These are phyloP conservation scores for Barnettozyma californica DNA, from an alignment of 805 yeast species.

Conservation along the genomic window DNA sequence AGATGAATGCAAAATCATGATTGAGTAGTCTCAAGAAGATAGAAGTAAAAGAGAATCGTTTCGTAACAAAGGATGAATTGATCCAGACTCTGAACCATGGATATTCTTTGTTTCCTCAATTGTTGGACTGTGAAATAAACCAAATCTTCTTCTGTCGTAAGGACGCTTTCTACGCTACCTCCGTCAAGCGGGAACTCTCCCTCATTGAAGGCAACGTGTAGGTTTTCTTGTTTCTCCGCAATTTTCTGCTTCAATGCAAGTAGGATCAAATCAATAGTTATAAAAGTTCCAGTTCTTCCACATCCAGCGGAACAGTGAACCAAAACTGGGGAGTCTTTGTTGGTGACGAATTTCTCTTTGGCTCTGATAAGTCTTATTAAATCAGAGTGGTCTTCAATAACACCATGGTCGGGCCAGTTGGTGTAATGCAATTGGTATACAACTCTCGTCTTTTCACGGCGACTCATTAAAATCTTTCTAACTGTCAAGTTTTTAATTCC, in stretches of 20 bases:
- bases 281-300: slow-evolving; percentile 90
- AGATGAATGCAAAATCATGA: neutral
- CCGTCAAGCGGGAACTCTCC: neutral
- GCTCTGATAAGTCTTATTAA: slow-evolving; percentile 27
- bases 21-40: neutral
- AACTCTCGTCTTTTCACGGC: slow-evolving; percentile 29
- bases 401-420: slow-evolving; percentile 82
- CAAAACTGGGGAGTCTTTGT: slow-evolving; percentile 44
- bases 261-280: slow-evolving; percentile 48
- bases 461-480: slow-evolving; percentile 23
- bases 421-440: slow-evolving; percentile 70
- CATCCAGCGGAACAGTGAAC: slow-evolving; percentile 98
- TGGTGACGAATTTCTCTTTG: slow-evolving; percentile 24
- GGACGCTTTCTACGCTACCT: slow-evolving; percentile 12
- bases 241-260: slow-evolving; percentile 14
- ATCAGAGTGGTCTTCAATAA: slow-evolving; percentile 36
- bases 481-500: slow-evolving; percentile 30
- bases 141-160: slow-evolving; percentile 38
- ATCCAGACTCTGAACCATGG: slow-evolving; percentile 75
- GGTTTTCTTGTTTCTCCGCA: slow-evolving; percentile 1
- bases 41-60: slow-evolving; percentile 30
- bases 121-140: slow-evolving; percentile 58
- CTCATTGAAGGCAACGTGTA: neutral
- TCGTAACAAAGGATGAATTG: slow-evolving; percentile 77
- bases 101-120: slow-evolving; percentile 67